Evolutionary conservation across 345 rosid species (phyloP).

Genomic region (Populus pruinosa): DNA sequence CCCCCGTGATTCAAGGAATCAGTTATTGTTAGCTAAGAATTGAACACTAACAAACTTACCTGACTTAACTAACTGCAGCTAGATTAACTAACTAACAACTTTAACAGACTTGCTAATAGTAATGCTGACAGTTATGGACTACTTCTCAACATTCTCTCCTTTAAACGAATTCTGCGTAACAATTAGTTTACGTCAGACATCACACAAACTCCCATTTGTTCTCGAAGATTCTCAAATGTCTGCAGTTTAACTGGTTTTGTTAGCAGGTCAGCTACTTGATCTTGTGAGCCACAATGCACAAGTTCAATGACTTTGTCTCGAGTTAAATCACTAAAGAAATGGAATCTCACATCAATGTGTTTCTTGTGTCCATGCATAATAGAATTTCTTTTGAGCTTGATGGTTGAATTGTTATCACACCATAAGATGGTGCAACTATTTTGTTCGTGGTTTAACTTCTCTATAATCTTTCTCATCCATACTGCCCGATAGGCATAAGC

Average conservation of each 20-base stretch:
- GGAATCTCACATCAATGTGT: neutral
- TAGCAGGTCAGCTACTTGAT: neutral
- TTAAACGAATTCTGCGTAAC: neutral
- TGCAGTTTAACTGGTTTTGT: neutral
- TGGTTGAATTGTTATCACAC: neutral
- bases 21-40: too few relatives aligned
- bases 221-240: neutral
- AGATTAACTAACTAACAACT: too few relatives aligned
- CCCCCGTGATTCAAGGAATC: too few relatives aligned
- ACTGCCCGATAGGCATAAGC: neutral
- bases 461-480: neutral
- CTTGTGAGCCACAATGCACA: neutral
- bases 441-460: neutral
- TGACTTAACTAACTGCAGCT: too few relatives aligned
- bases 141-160: neutral
- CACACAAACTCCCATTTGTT: neutral
- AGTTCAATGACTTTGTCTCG: neutral
- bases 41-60: too few relatives aligned
- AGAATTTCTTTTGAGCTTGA: too few relatives aligned
- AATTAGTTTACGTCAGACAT: neutral
- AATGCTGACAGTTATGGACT: too few relatives aligned
- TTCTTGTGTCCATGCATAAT: too few relatives aligned
- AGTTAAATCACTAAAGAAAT: neutral
- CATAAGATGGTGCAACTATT: neutral
- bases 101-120: too few relatives aligned